phyloP scores from a whole-genome alignment of 176 grass and related monocot species.

The Tillandsia fasciculata region DNA sequence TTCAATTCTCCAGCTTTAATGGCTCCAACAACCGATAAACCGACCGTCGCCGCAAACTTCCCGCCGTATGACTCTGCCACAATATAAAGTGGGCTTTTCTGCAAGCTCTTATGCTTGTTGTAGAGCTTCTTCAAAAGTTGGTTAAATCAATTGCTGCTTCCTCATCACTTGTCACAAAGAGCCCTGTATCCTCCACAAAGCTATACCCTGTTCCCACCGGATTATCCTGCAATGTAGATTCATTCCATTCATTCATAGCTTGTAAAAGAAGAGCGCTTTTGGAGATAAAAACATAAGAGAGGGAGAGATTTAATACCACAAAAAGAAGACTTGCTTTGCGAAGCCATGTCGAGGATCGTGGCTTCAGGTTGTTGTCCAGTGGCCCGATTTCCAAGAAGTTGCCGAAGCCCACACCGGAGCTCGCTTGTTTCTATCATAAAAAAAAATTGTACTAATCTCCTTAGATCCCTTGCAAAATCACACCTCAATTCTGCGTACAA shows the following conservation, averaged over 20 bases:
- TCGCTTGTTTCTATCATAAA: too few relatives aligned
- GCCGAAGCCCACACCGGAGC: too few relatives aligned
- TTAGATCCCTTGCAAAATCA: too few relatives aligned
- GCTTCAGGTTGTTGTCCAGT: too few relatives aligned
- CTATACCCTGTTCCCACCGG: conserved; percentile 83
- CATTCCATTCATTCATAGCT: neutral
- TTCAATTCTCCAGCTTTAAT: conserved; percentile 26
- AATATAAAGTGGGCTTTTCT: conserved; percentile 59
- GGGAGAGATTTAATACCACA: too few relatives aligned
- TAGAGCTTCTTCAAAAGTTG: conserved; percentile 44
- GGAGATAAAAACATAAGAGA: too few relatives aligned
- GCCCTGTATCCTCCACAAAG: conserved; percentile 55
- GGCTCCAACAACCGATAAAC: conserved; percentile 44
- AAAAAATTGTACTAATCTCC: too few relatives aligned
- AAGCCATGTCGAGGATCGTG: too few relatives aligned
- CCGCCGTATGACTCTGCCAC: conserved; percentile 92
- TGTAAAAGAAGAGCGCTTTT: neutral
- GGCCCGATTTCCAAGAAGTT: too few relatives aligned
- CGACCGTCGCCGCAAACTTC: conserved; percentile 81
- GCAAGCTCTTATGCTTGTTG: conserved; percentile 19
- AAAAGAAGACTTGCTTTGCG: too few relatives aligned
- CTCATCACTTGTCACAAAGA: conserved; percentile 50
- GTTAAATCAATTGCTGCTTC: conserved; percentile 64
- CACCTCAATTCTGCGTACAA: too few relatives aligned
- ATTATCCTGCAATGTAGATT: conserved; percentile 44